These are phyloP conservation scores for Cicer yamashitae DNA, from an alignment of 306 rosid species.

Conservation along the genomic window DNA sequence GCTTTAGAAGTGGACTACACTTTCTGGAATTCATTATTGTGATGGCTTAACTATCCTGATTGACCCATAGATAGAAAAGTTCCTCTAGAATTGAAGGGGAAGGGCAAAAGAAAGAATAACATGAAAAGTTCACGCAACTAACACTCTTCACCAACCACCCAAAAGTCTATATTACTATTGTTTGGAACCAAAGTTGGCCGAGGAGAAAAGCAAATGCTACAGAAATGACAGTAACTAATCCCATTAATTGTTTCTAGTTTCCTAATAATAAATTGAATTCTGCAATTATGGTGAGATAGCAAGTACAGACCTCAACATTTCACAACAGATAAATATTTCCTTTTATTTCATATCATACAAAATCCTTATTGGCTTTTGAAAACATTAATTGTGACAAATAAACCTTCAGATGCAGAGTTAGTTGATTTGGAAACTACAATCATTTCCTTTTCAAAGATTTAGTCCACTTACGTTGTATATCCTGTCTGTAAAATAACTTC, in stretches of 20 bases:
- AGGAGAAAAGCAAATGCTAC: neutral
- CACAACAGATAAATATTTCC: slow-evolving; percentile 16
- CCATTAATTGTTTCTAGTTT: neutral
- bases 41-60: slow-evolving; percentile 9
- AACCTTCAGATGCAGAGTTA: slow-evolving; percentile 29
- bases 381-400: slow-evolving; percentile 12
- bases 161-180: neutral
- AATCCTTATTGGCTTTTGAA: slow-evolving; percentile 2
- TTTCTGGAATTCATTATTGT: slow-evolving; percentile 1
- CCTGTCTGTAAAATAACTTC: slow-evolving; percentile 97
- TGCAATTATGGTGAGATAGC: neutral
- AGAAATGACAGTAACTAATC: neutral
- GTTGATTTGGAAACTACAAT: neutral
- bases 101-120: slow-evolving; percentile 18
- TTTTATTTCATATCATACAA: neutral
- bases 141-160: neutral
- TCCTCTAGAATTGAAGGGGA: slow-evolving; percentile 6
- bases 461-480: slow-evolving; percentile 81
- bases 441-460: slow-evolving; percentile 13
- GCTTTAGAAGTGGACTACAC: neutral
- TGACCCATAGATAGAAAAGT: slow-evolving; percentile 4
- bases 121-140: neutral
- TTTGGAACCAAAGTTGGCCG: neutral
- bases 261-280: neutral
- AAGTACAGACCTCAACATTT: slow-evolving; percentile 13